Evolutionary conservation across 441 rosid genomes (phyloP).

Genomic region (Dalechampia spathulata): DNA sequence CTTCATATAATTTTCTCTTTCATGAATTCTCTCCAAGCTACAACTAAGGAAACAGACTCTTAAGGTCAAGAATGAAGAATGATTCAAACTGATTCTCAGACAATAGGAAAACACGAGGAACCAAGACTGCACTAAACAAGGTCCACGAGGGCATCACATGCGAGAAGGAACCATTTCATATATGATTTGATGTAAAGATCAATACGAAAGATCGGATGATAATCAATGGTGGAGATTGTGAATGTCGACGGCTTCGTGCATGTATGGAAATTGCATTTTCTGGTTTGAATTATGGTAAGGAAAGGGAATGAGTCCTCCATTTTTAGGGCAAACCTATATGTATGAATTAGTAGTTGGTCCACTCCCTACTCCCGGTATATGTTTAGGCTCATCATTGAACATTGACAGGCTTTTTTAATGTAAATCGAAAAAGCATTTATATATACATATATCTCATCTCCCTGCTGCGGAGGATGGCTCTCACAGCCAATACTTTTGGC

Average conservation of each 20-base stretch:
- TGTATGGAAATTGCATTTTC: slow-evolving; percentile 4
- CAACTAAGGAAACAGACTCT: no score
- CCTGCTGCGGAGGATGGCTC: neutral
- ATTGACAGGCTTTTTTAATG: slow-evolving; percentile 19
- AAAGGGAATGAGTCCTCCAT: neutral
- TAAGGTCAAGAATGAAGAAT: no score
- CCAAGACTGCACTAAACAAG: no score
- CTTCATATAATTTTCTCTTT: neutral
- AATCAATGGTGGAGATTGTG: no score
- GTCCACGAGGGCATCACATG: no score
- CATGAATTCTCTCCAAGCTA: no score
- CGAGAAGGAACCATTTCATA: no score
- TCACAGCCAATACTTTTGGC: slow-evolving; percentile 2
- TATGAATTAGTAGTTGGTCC: slow-evolving; percentile 13
- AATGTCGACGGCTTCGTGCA: slow-evolving; percentile 15
- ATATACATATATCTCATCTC: neutral
- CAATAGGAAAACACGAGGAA: no score
- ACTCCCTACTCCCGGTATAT: neutral
- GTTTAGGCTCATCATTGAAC: slow-evolving; percentile 42
- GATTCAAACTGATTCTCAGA: no score
- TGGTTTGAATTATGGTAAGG: slow-evolving; percentile 1
- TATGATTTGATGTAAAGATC: no score
- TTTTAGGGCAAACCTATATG: slow-evolving; percentile 16
- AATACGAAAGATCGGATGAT: no score
- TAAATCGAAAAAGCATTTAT: no score